Percentiles rank a stretch among this genome's conserved stretches.
These are phyloP conservation scores for Candida khao-thaluensis DNA, from an alignment of 805 yeast species.

Conservation along the genomic window DNA sequence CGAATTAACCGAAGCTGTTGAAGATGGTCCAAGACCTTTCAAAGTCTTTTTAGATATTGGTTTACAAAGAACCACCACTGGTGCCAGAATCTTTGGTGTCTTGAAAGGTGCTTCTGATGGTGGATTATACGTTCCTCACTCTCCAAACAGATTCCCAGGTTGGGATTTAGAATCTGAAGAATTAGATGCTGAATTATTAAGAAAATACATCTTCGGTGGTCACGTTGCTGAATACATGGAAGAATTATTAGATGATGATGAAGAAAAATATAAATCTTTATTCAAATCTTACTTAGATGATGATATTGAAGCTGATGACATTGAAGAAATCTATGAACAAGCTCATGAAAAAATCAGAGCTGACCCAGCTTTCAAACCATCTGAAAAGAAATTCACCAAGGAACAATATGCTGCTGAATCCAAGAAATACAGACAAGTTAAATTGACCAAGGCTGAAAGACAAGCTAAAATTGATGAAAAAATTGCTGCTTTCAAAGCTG, in stretches of 20 bases:
- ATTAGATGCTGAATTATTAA: constrained; percentile 93
- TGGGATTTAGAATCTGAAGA: constrained; percentile 99
- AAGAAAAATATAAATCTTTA: constrained; percentile 95
- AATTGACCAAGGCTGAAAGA: constrained; percentile 91
- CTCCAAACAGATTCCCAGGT: constrained; percentile 99
- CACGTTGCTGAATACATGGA: constrained; percentile 99
- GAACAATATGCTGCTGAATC: constrained; percentile 97
- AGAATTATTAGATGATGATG: constrained; percentile 99
- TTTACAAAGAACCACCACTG: constrained; percentile 99
- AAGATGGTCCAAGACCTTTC: constrained; percentile 99
- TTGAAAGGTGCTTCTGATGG: constrained; percentile 99
- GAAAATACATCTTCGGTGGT: constrained; percentile 99
- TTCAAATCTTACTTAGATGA: constrained; percentile 96
- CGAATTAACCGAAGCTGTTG: constrained; percentile 97
- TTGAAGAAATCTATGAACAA: constrained; percentile 91
- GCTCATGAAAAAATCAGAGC: constrained; percentile 97
- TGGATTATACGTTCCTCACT: constrained; percentile 99
- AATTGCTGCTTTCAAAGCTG: constrained; percentile 85
- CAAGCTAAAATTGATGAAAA: constrained; percentile 84
- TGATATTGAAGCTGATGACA: constrained; percentile 93
- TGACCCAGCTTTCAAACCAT: constrained; percentile 87
- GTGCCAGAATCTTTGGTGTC: constrained; percentile 99
- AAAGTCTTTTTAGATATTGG: constrained; percentile 99
- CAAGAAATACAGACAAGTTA: constrained; percentile 84
- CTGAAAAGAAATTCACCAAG: constrained; percentile 92